Percentiles rank a stretch among this genome's conserved stretches.
These are phyloP conservation scores for Kazachstania martiniae DNA, from an alignment of 805 yeast species.

Conservation along the genomic window DNA sequence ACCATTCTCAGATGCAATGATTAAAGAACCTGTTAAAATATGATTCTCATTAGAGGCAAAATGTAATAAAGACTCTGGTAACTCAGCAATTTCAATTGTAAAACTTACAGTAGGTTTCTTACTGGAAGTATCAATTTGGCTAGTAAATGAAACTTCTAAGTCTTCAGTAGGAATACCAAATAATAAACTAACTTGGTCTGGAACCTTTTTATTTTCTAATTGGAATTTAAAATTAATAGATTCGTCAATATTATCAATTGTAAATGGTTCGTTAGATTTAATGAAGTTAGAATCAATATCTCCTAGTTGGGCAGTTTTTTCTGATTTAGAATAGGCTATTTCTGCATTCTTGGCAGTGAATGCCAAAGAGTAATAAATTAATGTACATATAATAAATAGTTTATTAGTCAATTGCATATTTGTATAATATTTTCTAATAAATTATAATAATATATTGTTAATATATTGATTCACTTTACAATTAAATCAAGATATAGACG, in stretches of 20 bases:
- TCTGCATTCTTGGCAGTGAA: slow-evolving; percentile 5
- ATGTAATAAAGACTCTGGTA: slow-evolving; percentile 16
- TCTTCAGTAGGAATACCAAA: slow-evolving; percentile 18
- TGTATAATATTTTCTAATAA: too few relatives aligned
- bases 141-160: too few relatives aligned
- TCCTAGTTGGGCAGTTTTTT: neutral
- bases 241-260: slow-evolving; percentile 9
- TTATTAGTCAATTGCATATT: too few relatives aligned
- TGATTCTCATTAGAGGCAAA: slow-evolving; percentile 10
- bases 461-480: too few relatives aligned
- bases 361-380: slow-evolving; percentile 1
- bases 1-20: slow-evolving; percentile 10
- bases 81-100: slow-evolving; percentile 5
- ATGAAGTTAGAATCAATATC: slow-evolving; percentile 4
- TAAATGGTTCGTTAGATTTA: slow-evolving; percentile 6
- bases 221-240: slow-evolving; percentile 13
- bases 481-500: too few relatives aligned
- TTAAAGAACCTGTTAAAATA: slow-evolving; percentile 13
- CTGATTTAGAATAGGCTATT: slow-evolving; percentile 1
- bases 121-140: too few relatives aligned
- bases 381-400: neutral
- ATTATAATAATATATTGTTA: too few relatives aligned
- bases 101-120: slow-evolving; percentile 3
- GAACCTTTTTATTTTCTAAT: slow-evolving; percentile 6
- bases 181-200: slow-evolving; percentile 17